Base-by-base conservation (phyloP, 805 yeast genomes). In the Metschnikowia koreensis region DNA sequence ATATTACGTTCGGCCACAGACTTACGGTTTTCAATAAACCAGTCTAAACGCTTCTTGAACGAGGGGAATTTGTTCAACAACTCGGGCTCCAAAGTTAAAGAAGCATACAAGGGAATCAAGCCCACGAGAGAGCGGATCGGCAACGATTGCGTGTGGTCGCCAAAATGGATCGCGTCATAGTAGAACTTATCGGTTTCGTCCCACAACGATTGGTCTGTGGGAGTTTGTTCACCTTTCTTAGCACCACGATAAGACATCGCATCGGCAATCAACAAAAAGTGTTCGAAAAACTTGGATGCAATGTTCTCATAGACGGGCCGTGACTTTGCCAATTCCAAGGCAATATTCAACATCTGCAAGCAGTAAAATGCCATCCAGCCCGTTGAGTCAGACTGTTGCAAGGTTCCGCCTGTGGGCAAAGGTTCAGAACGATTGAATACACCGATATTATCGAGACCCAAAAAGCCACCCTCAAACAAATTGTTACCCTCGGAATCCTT, bases 351-450 rank as follows among this genome's bases (percentile, higher is more conserved):
- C 97, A 91, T 90, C 65, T 87, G 92, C 62, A 92, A 76, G 31
- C 87, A 81, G 72, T 86, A 91, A 73, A 93, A 91, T 0, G 96
- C 97, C 94, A 91, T 89, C 97, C 97, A 91, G 29, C 97, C 97
- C 10, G 97, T 92, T 13, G 96, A 87, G 70, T 91, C 97, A 0
- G 97, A 96, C 69, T 91, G 97, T 65, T 89, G 96, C 57, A 91
- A 77, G 37, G 79, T 81, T 45, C 97, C 97, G 38, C 97, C 97
- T 1, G 96, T 89, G 38, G 97, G 97, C 61, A 89, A 75, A 1
- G 96, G 94, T 73, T 91, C 97, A 6, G 96, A 87, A 66, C 97
- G 80, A 69, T 91, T 91, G 74, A 91, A 91, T 55, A 91, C 79
- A 59, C 97, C 97, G 69, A 91, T 91, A 69, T 91, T 91, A 71